Percentiles rank a stretch among this genome's conserved stretches.
These are phyloP conservation scores for Penicillium angulare DNA, from an alignment of 495 filamentous ascomycete species.

Conservation along the genomic window DNA sequence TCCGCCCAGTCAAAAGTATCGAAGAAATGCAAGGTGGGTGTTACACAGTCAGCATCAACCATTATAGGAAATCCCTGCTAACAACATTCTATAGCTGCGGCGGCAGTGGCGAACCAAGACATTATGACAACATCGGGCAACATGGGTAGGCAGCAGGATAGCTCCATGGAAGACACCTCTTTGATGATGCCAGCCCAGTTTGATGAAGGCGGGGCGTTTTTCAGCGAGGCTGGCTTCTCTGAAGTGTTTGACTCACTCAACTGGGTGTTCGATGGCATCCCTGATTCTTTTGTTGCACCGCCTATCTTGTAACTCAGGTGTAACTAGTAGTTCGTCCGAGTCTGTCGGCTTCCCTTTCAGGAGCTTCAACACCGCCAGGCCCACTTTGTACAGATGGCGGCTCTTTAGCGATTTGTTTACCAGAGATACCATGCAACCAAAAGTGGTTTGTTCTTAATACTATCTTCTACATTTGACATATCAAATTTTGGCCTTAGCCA, in stretches of 20 bases:
- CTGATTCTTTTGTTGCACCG: conserved; percentile 43
- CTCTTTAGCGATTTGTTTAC: conserved; percentile 11
- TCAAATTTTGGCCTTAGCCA: conserved; percentile 5
- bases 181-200: conserved; percentile 43
- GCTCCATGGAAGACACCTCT: conserved; percentile 31
- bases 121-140: conserved; percentile 27
- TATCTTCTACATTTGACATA: background rate
- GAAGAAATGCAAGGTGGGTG: conserved; percentile 43
- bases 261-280: conserved; percentile 50
- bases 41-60: background rate
- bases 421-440: conserved; percentile 26
- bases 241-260: conserved; percentile 50
- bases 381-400: conserved; percentile 13
- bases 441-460: conserved; percentile 9
- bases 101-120: conserved; percentile 30
- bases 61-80: conserved; percentile 3
- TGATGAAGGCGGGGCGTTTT: conserved; percentile 41
- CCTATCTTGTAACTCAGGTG: conserved; percentile 30
- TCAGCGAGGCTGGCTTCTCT: conserved; percentile 46
- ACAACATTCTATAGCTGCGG: conserved; percentile 13
- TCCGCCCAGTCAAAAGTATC: conserved; percentile 39
- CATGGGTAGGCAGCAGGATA: conserved; percentile 28
- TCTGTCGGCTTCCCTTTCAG: background rate
- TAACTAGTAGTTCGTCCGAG: background rate
- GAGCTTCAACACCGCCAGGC: background rate